Base-by-base conservation (phyloP, 139 green algal species). In the Yamagishiella unicocca region DNA sequence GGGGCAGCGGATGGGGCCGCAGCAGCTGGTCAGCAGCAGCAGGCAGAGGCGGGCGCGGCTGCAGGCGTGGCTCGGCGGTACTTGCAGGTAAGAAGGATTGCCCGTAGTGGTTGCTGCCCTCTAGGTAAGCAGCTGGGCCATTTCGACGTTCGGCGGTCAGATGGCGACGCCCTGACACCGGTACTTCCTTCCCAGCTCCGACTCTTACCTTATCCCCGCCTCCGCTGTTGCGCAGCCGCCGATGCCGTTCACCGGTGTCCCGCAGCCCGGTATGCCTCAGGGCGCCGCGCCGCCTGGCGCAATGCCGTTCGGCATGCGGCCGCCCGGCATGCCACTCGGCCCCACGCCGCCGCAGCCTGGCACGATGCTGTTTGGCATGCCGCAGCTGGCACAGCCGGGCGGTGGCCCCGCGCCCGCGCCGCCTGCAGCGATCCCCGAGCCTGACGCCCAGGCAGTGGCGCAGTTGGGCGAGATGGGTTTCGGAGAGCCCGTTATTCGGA, bases 401-500 rank as follows among this genome's bases (percentile, higher is more conserved):
- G 58, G 31, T 38, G 40, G n/a, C n/a, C 33, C 42, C 5, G 66
- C 82, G 0, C 35, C 46, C 25, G 55, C 72, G 42, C 55, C 55
- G 22, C 40, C 72, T n/a, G 19, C 58, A 4, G 53, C n/a, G 7
- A 67, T 79, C 54, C 91, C 91, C 19, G 89, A 93, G 84, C 87
- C 91, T 2, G 54, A 77, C 33, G 58, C 87, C 10, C 43, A 61
- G 29, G 80, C 71, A 21, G 46, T 89, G 22, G 22, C 55, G 8
- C 91, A 93, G 83, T 84, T 94, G 27, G 27, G 45, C 38, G 91
- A 94, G 19, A 94, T 94, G 91, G 91, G 91, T 45, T 95, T 95
- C 73, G 74, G 61, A 12, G 89, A 90, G 27, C 25, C 83, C 0
- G 40, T 95, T 61, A 87, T 87, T 0, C 82, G 89, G 87, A 95